Evolutionary conservation across 2,329 filamentous ascomycete species (phyloP), one percentile per base, ranked within the genome.

Genomic region (Fusarium praegraminearum): DNA sequence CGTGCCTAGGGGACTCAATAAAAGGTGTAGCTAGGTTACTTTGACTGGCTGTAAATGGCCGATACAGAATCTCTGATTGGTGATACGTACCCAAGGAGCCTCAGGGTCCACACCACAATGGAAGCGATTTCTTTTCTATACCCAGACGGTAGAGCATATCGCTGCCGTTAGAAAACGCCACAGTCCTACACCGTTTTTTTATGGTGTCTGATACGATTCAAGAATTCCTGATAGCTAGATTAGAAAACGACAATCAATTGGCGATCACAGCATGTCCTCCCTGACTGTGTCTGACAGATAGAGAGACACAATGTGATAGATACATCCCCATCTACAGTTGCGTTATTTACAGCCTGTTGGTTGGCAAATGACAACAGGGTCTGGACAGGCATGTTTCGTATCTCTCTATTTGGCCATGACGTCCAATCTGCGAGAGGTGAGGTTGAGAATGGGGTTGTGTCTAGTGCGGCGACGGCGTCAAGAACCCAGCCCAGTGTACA

Each of bases 41-140:
- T 54, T 70, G 40, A 62, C 63, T 66, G 60, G 51, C 41, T 65
- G 61, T 65, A 64, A 57, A 60, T 57, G 57, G 62, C 63, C 57
- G 66, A 51, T 45, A 55, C 53, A 46, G 51, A 20, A 45, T 24
- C 38, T 50, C 47, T 73, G 67, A 73, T 73, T 73, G 71, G 71
- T 44, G 47, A 46, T 65, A 33, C 16, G 54, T 59, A 50, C 60
- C 45, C 51, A 53, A 45, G 53, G 73, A 75, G 73, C 71, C 66
- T 75, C 73, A 75, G 73, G 73, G 73, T 75, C 72, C 73, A 74
- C 71, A 67, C 62, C 59, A 55, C 26, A 50, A 58, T 26, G 8
- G 16, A 38, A 40, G 18, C 18, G 38, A 36, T 47, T 24, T 58
- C 22, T 52, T 35, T 35, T 41, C 18, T 22, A n/a, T 22, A 30